Conservation (phyloP, 768 basidiomycete genomes). For the Royoungia palumana region DNA sequence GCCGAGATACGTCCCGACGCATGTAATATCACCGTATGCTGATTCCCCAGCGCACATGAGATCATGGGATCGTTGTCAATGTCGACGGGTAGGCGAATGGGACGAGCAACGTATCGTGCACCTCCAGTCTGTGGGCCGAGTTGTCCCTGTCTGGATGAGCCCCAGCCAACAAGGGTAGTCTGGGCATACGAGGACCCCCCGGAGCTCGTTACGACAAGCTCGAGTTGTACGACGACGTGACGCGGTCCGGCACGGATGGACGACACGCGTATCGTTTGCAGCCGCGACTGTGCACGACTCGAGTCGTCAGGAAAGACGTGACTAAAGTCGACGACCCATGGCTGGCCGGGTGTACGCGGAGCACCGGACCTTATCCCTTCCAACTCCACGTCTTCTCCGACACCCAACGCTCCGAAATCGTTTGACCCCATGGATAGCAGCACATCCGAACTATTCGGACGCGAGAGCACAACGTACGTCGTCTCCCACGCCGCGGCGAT, state of each 20-base stretch:
- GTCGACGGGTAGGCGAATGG: slow-evolving; percentile 35
- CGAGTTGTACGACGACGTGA: slow-evolving; percentile 58
- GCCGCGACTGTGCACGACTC: slow-evolving; percentile 14
- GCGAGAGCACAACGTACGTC: slow-evolving; percentile 63
- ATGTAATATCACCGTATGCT: slow-evolving; percentile 47
- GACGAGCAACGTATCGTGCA: slow-evolving; percentile 13
- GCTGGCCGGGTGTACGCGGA: neutral
- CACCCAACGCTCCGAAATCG: slow-evolving; percentile 80
- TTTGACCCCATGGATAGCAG: slow-evolving; percentile 80
- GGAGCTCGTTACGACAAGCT: slow-evolving; percentile 31
- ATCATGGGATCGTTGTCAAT: slow-evolving; percentile 29
- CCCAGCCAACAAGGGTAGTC: slow-evolving; percentile 70
- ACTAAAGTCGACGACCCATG: slow-evolving; percentile 12
- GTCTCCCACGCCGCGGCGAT: slow-evolving; percentile 84
- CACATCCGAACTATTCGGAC: slow-evolving; percentile 41
- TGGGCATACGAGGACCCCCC: slow-evolving; percentile 18
- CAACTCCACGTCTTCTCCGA: slow-evolving; percentile 32
- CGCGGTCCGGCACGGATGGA: slow-evolving; percentile 64
- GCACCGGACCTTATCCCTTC: slow-evolving; percentile 3
- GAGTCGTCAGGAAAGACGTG: slow-evolving; percentile 36
- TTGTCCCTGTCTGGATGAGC: slow-evolving; percentile 80
- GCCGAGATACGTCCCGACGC: slow-evolving; percentile 45
- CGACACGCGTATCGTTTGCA: slow-evolving; percentile 33
- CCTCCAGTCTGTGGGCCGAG: slow-evolving; percentile 44
- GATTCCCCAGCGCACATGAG: slow-evolving; percentile 45